Conservation (phyloP, 805 yeast genomes). For the Yamadazyma takamatsuzukensis region DNA sequence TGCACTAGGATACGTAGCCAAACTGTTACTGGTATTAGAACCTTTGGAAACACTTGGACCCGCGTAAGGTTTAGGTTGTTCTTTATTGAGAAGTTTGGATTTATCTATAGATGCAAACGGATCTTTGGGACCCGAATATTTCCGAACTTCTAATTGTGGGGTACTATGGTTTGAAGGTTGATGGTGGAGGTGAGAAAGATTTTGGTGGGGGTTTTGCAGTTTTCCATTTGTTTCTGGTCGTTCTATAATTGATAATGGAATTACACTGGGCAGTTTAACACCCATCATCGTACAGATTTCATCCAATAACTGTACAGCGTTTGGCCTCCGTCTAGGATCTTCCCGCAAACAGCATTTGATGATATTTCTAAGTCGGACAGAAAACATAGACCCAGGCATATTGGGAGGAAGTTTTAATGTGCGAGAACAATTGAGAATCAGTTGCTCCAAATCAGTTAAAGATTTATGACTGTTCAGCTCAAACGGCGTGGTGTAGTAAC, state of each 20-base stretch:
- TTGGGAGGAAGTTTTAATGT: constrained; percentile 47
- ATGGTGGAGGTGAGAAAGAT: background rate
- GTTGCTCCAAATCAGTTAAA: constrained; percentile 47
- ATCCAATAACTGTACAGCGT: constrained; percentile 64
- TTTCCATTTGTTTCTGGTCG: constrained; percentile 4
- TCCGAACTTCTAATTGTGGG: constrained; percentile 6
- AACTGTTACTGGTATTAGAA: no score
- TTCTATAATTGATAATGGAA: constrained; percentile 34
- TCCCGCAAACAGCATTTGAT: constrained; percentile 59
- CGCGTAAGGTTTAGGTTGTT: constrained; percentile 15
- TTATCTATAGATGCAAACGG: constrained; percentile 44
- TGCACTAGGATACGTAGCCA: background rate
- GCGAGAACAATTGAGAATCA: constrained; percentile 55
- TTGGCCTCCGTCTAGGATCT: constrained; percentile 72
- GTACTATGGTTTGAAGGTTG: constrained; percentile 5
- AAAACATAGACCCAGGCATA: constrained; percentile 43
- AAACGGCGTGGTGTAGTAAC: constrained; percentile 82
- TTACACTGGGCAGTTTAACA: constrained; percentile 37
- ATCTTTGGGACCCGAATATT: constrained; percentile 18
- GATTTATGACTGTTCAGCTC: constrained; percentile 45
- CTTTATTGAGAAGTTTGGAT: constrained; percentile 22
- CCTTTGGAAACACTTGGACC: constrained; percentile 1
- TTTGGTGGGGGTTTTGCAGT: constrained; percentile 1
- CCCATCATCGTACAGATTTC: constrained; percentile 64
- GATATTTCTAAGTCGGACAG: constrained; percentile 59